A percentile compares a stretch with the other conserved stretches of the same genome.
Conservation (phyloP, 192 early-diverging fungal genomes). For the Entophlyctis helioformis region DNA sequence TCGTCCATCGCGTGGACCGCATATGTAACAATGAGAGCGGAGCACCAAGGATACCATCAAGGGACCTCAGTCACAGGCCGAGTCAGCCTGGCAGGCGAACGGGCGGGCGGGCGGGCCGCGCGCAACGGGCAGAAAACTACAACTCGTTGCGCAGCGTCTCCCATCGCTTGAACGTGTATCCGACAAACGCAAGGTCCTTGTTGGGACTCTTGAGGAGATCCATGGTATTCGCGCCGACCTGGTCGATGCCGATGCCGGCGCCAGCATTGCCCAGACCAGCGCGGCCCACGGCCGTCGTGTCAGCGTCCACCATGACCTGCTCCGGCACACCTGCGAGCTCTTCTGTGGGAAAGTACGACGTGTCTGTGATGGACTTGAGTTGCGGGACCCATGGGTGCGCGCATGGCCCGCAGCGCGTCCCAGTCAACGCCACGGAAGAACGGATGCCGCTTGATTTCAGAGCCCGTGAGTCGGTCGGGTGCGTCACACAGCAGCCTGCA, state of each 20-base stretch:
- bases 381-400: conserved; percentile 90
- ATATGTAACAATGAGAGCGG: too few relatives aligned
- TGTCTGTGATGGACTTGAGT: conserved; percentile 90
- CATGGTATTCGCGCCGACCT: conserved; percentile 42
- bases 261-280: too few relatives aligned
- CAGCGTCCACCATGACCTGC: conserved; percentile 53
- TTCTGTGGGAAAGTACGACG: conserved; percentile 94
- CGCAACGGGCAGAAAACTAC: conserved; percentile 6
- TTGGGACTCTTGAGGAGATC: conserved; percentile 34
- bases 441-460: conserved; percentile 83
- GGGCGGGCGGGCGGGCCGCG: too few relatives aligned
- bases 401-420: conserved; percentile 65
- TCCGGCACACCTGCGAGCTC: conserved; percentile 52
- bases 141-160: conserved; percentile 41
- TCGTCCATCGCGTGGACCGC: too few relatives aligned
- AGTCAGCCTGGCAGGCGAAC: too few relatives aligned
- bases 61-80: too few relatives aligned
- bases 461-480: conserved; percentile 67
- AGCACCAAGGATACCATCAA: too few relatives aligned
- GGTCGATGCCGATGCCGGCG: conserved; percentile 54
- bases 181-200: conserved; percentile 95
- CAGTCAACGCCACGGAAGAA: conserved; percentile 94
- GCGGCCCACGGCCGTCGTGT: conserved; percentile 71
- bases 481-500: conserved; percentile 81
- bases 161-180: conserved; percentile 95